These are phyloP conservation scores for Phlegmacium glaucopus DNA, from an alignment of 768 basidiomycete genomes.

Conservation along the genomic window DNA sequence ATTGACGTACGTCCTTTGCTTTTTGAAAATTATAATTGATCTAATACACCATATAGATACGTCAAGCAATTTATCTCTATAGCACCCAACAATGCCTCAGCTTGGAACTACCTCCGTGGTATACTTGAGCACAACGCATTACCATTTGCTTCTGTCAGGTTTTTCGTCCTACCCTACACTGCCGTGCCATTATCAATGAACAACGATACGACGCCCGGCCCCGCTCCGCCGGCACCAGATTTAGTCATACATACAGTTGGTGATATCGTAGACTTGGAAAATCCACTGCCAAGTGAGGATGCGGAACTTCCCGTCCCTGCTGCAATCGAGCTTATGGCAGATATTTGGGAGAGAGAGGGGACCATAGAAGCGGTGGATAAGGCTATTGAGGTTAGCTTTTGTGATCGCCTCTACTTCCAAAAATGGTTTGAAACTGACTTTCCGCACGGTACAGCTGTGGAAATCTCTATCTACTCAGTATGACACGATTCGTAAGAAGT, in stretches of 20 bases:
- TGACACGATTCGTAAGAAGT: conserved; percentile 80
- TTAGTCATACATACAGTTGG: background rate
- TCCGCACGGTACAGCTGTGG: conserved; percentile 52
- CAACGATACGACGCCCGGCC: conserved; percentile 3
- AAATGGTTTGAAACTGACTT: conserved; percentile 5
- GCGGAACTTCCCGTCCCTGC: conserved; percentile 75
- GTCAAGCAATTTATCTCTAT: conserved; percentile 79
- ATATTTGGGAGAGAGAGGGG: conserved; percentile 60
- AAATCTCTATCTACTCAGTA: conserved; percentile 62
- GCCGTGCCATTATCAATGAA: conserved; percentile 20
- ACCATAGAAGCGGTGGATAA: conserved; percentile 41
- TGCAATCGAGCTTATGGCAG: conserved; percentile 86
- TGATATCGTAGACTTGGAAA: conserved; percentile 69
- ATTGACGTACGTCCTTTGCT: conserved; percentile 55
- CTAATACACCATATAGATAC: conserved; percentile 44
- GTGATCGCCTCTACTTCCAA: background rate
- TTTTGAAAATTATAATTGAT: background rate
- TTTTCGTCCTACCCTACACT: conserved; percentile 69
- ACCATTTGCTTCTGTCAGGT: conserved; percentile 50
- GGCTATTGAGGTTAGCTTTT: conserved; percentile 44
- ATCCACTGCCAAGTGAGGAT: conserved; percentile 59
- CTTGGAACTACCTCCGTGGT: conserved; percentile 96
- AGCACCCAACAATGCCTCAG: conserved; percentile 90
- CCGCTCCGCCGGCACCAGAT: background rate
- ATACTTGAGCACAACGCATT: conserved; percentile 59